Evolutionary conservation across 768 basidiomycete species (phyloP), one percentile per base, ranked within the genome.

Genomic region (Russula dissimulans): DNA sequence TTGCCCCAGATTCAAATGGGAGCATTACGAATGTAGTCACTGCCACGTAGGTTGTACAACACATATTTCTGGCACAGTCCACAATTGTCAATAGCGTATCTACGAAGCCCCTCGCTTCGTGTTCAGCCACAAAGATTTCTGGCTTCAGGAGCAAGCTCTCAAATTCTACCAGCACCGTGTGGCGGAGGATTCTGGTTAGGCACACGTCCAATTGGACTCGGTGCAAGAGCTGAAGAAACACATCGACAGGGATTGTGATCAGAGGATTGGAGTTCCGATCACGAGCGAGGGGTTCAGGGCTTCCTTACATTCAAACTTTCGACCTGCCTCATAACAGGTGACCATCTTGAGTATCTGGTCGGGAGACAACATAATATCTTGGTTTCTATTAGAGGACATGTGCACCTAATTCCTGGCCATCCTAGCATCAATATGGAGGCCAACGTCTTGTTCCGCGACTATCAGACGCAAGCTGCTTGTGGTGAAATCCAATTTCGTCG

Each of bases 1-100:
- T 39, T 45, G 49, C 18, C 50, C n/a, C 44, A 91, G 89, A 65
- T 83, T 70, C 54, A 85, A 84, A 70, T 90, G 88, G 89, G 81
- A 87, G 67, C 67, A 78, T 51, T 89, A 87, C 81, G 79, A 87
- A 69, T 92, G 89, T 66, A 70, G 75, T 36, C 67, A 75, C 57
- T 91, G 88, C 68, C 66, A 74, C 17, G 89, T 88, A 70, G 54
- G 74, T 59, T 18, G 12, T 5, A 22, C 18, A 11, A 61, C 18
- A 15, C 6, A 14, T 5, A 14, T 15, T 9, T 26, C 46, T 9
- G 18, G 3, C 22, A 31, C 42, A 48, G 50, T 14, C 46, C 43
- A 44, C 32, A 50, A 26, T n/a, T 4, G 29, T 31, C 38, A 12
- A 29, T 49, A 65, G 66, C 59, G 53, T n/a, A 54, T 54, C n/a